Evolutionary conservation across 371 early-diverging fungal species (phyloP).

Genomic region (Rhizopus arrhizus): DNA sequence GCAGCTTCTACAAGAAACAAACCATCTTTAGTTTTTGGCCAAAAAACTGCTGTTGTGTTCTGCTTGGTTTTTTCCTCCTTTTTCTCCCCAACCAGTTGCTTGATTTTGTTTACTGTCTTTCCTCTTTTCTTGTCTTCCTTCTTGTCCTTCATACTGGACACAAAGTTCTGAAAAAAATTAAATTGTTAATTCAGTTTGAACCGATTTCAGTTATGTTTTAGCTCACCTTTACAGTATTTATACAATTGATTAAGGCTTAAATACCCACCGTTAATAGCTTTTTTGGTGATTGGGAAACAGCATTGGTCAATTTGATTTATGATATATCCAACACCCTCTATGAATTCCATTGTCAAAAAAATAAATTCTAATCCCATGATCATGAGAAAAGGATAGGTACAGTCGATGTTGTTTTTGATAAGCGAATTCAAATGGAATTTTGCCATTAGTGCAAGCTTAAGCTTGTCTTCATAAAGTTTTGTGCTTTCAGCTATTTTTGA

Average conservation of each 20-base stretch:
- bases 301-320: constrained; percentile 16
- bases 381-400: constrained; percentile 11
- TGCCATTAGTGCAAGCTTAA: constrained; percentile 19
- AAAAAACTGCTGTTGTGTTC: constrained; percentile 9
- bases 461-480: constrained; percentile 18
- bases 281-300: constrained; percentile 19
- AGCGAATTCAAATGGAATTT: constrained; percentile 19
- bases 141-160: constrained; percentile 4
- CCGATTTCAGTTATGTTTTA: constrained; percentile 1
- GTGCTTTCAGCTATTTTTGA: constrained; percentile 21
- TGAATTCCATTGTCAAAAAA: constrained; percentile 15
- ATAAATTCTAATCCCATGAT: constrained; percentile 18
- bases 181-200: constrained; percentile 6
- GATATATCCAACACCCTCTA: constrained; percentile 18
- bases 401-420: constrained; percentile 11
- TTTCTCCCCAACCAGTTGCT: background rate
- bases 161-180: constrained; percentile 4
- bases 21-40: constrained; percentile 11
- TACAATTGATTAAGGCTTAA: constrained; percentile 7
- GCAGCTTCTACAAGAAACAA: constrained; percentile 9
- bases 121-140: background rate
- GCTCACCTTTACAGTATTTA: constrained; percentile 5
- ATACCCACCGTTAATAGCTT: constrained; percentile 12
- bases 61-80: constrained; percentile 1
- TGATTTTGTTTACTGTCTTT: constrained; percentile 4